Conservation (phyloP, 2,329 filamentous ascomycete species). For the Diplocarpon mali region DNA sequence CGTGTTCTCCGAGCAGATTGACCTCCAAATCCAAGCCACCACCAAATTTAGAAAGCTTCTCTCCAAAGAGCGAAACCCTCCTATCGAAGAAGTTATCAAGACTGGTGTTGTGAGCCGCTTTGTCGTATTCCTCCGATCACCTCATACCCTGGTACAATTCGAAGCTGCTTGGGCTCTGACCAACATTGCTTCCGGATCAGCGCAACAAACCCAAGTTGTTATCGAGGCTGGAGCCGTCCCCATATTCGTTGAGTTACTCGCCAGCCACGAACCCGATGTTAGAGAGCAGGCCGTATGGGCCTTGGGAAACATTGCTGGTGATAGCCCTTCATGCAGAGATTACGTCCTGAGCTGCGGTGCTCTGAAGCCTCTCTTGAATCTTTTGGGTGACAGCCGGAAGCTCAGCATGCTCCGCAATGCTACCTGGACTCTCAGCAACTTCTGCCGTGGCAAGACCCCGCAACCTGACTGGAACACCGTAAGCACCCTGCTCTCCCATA, state of each 20-base stretch:
- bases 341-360: constrained; percentile 89
- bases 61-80: constrained; percentile 97
- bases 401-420: constrained; percentile 98
- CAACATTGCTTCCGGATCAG: constrained; percentile 97
- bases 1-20: constrained; percentile 98
- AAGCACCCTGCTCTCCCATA: constrained; percentile 30
- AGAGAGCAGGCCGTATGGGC: constrained; percentile 98
- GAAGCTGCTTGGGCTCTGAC: constrained; percentile 98
- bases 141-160: constrained; percentile 96
- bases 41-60: constrained; percentile 98
- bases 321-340: constrained; percentile 94
- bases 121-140: constrained; percentile 94
- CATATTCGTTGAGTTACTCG: constrained; percentile 94
- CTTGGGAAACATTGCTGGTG: constrained; percentile 94
- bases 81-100: constrained; percentile 98
- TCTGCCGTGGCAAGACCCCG: constrained; percentile 98
- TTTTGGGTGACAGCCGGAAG: constrained; percentile 95
- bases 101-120: constrained; percentile 96
- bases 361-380: constrained; percentile 75
- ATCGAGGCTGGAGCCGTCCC: constrained; percentile 97
- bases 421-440: constrained; percentile 98
- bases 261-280: constrained; percentile 93
- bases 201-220: constrained; percentile 94
- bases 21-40: constrained; percentile 91
- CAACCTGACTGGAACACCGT: constrained; percentile 97